Conservation (phyloP, 2,329 filamentous ascomycete species). For the Penicillium concentricum region DNA sequence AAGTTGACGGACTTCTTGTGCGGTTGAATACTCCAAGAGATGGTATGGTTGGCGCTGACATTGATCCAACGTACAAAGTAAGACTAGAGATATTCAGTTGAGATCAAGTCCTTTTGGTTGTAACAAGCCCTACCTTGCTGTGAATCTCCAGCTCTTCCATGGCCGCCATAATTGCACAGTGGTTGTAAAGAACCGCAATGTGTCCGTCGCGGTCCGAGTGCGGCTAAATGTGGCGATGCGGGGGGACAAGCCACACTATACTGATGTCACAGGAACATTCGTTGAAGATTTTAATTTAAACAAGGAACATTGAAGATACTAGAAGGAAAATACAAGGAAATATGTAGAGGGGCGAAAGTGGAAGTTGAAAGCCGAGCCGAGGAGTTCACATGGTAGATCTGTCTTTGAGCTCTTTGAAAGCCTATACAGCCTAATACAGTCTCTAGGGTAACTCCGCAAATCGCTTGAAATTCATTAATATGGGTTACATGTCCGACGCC, state of each 20-base stretch:
- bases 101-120: not conserved
- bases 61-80: slow-evolving; percentile 98
- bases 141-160: slow-evolving; percentile 97
- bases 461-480: slow-evolving; percentile 3
- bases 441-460: not conserved
- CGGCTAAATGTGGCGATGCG: slow-evolving; percentile 21
- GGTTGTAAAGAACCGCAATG: slow-evolving; percentile 1
- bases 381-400: slow-evolving; percentile 20
- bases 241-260: slow-evolving; percentile 11
- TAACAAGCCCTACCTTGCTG: slow-evolving; percentile 69
- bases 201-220: slow-evolving; percentile 18
- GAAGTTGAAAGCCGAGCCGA: slow-evolving; percentile 20
- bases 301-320: not conserved
- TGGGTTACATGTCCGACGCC: slow-evolving; percentile 20
- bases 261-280: not conserved
- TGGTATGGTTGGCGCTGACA: slow-evolving; percentile 83
- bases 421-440: not conserved
- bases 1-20: slow-evolving; percentile 99
- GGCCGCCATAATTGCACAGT: slow-evolving; percentile 66
- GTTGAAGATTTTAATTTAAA: not conserved
- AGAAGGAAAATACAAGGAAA: not conserved
- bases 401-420: not conserved
- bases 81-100: slow-evolving; percentile 52
- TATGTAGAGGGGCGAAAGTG: not conserved
- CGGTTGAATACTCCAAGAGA: slow-evolving; percentile 96